Evolutionary conservation across 352 stramenopile species (phyloP).

Genomic region (Pilasporangium apinafurcum): DNA sequence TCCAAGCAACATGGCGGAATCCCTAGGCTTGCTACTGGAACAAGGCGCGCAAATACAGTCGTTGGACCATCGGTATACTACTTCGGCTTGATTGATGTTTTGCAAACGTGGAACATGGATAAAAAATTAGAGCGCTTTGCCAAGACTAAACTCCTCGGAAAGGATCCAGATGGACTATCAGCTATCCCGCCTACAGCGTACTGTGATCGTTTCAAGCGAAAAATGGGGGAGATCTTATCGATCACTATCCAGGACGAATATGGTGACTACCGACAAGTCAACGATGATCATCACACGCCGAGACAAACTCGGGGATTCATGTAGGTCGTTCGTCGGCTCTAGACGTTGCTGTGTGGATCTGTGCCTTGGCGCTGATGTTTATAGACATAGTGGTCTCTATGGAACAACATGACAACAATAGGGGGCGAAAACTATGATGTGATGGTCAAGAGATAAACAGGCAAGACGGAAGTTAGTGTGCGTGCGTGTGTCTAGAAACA

Average conservation of each 20-base stretch:
- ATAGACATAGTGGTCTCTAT: neutral
- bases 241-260: slow-evolving; percentile 68
- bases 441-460: neutral
- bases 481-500: neutral
- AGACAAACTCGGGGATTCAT: slow-evolving; percentile 39
- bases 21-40: slow-evolving; percentile 57
- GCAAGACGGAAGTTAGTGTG: neutral
- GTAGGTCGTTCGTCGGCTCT: slow-evolving; percentile 16
- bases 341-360: no score
- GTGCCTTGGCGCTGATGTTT: no score
- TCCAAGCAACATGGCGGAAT: slow-evolving; percentile 30
- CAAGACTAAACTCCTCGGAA: slow-evolving; percentile 80
- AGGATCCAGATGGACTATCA: slow-evolving; percentile 75
- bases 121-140: slow-evolving; percentile 87
- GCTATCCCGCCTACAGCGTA: slow-evolving; percentile 78
- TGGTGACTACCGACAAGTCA: slow-evolving; percentile 24
- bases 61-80: slow-evolving; percentile 85
- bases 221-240: slow-evolving; percentile 83
- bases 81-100: slow-evolving; percentile 85
- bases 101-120: slow-evolving; percentile 88
- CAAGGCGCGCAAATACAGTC: slow-evolving; percentile 78
- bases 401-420: slow-evolving; percentile 1
- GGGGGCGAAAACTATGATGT: no score
- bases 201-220: slow-evolving; percentile 83
- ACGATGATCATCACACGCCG: slow-evolving; percentile 9